Evolutionary conservation across 129 eudicot species (phyloP).

Genomic region (Heracleum sosnowskyi): DNA sequence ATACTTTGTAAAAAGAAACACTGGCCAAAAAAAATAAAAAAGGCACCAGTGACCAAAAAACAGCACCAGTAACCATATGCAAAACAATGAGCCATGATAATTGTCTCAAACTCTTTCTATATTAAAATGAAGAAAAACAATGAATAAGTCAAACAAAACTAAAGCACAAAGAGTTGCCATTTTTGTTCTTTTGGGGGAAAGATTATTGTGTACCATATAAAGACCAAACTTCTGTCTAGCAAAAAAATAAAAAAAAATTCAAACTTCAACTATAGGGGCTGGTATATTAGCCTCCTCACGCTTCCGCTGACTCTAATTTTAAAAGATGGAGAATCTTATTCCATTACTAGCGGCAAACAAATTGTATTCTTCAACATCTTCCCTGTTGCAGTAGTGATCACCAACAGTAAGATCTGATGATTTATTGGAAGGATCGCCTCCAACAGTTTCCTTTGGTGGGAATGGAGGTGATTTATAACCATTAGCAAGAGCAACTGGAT

Average conservation of each 20-base stretch:
- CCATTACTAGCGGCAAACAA: constrained; percentile 72
- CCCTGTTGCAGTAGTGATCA: constrained; percentile 42
- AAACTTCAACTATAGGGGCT: constrained; percentile 23
- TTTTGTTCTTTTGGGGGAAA: constrained; percentile 23
- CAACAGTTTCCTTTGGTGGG: constrained; percentile 31
- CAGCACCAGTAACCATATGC: not conserved
- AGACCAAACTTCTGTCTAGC: constrained; percentile 10
- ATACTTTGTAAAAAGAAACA: not conserved
- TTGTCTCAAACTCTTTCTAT: constrained; percentile 20
- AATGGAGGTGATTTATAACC: constrained; percentile 23
- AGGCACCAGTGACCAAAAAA: not conserved
- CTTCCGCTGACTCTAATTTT: constrained; percentile 14
- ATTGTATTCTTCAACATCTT: constrained; percentile 56
- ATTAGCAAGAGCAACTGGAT: constrained; percentile 76
- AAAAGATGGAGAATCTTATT: constrained; percentile 64
- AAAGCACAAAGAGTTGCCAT: constrained; percentile 21
- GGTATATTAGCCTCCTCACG: constrained; percentile 20
- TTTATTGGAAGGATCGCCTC: constrained; percentile 21
- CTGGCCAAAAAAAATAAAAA: too few relatives aligned
- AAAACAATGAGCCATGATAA: not conserved
- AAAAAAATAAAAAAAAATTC: constrained; percentile 14
- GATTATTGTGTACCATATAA: constrained; percentile 45
- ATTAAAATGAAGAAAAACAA: constrained; percentile 19
- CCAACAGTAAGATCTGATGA: constrained; percentile 25
- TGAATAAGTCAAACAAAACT: constrained; percentile 15